Evolutionary conservation across 2,329 filamentous ascomycete species (phyloP).

Genomic region (Aspergillus spinulosporus): DNA sequence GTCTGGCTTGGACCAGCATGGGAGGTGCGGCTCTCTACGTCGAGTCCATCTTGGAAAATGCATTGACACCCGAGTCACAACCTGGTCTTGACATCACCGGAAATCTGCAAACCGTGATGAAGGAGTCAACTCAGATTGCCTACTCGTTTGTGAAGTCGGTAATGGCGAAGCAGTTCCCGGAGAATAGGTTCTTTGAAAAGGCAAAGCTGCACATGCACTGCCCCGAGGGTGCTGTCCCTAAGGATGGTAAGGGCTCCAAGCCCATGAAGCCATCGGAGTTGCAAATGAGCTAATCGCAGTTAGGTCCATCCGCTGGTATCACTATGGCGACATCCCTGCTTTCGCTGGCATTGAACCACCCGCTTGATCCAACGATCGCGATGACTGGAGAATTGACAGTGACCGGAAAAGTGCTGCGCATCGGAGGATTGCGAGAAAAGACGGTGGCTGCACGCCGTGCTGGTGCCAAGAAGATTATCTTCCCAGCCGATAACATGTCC

Average conservation of each 20-base stretch:
- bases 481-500: slow-evolving; percentile 91
- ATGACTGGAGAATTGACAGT: slow-evolving; percentile 98
- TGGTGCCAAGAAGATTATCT: slow-evolving; percentile 89
- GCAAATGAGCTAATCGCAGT: slow-evolving; percentile 16
- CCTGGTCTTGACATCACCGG: slow-evolving; percentile 88
- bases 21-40: slow-evolving; percentile 96
- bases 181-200: slow-evolving; percentile 95
- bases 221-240: slow-evolving; percentile 91
- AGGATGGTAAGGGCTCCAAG: slow-evolving; percentile 64
- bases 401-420: slow-evolving; percentile 92
- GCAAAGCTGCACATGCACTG: slow-evolving; percentile 95
- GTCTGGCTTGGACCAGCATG: slow-evolving; percentile 96
- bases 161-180: slow-evolving; percentile 79
- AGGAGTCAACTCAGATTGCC: slow-evolving; percentile 91
- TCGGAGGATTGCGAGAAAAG: slow-evolving; percentile 93
- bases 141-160: slow-evolving; percentile 94
- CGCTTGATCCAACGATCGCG: slow-evolving; percentile 81
- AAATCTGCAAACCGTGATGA: slow-evolving; percentile 96
- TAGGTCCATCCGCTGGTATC: slow-evolving; percentile 80
- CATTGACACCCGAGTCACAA: slow-evolving; percentile 70
- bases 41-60: slow-evolving; percentile 88
- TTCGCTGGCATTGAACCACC: slow-evolving; percentile 75
- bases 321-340: slow-evolving; percentile 96
- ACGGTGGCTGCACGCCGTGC: slow-evolving; percentile 91
- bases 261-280: not conserved